Evolutionary conservation across 129 eudicot genomes (phyloP), one percentile per base, ranked within the genome.

Genomic region (Arctium minus): DNA sequence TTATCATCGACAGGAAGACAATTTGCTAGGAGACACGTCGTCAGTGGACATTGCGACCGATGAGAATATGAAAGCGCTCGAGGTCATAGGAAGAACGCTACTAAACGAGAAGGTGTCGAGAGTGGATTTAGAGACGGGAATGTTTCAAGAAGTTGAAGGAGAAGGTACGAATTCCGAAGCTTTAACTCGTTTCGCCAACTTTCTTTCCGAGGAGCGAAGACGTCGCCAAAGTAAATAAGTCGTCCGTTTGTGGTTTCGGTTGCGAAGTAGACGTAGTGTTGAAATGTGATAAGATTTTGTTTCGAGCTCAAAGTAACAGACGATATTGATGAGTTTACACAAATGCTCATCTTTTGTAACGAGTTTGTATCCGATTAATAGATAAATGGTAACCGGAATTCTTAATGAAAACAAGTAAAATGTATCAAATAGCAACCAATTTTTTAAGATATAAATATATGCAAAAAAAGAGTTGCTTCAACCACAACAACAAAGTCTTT

Each of bases 81-180:
- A 85, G 40, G 84, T 80, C 29, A 83, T 93, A 10, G 97, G 93
- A 9, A 79, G 77, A 33, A 76, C 60, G 22, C 39, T 91, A 84
- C 67, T 93, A 75, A 74, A 82, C 67, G 88, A 86, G 78, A 89
- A 89, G 78, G 89, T 93, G 36, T 88, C 92, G 4, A 85, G 97
- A 74, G 89, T 91, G 44, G 91, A 93, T 81, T 13, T 91, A 79
- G 95, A 93, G 84, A 93, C 96, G 4, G 97, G 97, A 8, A 8
- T 86, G 53, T 84, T 83, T 22, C 92, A 86, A 75, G 88, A 79
- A 31, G 92, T 83, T 32, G 86, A 73, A 18, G 89, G 96, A 65
- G 97, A 86, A 85, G 96, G 96, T 27, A 93, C 94, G 0, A 93
- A 93, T 84, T 72, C 86, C 8, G 96, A 88, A 83, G 97, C 96